These are phyloP conservation scores for Fusarium sulawesiense DNA, from an alignment of 2,329 filamentous ascomycete genomes.

Conservation along the genomic window DNA sequence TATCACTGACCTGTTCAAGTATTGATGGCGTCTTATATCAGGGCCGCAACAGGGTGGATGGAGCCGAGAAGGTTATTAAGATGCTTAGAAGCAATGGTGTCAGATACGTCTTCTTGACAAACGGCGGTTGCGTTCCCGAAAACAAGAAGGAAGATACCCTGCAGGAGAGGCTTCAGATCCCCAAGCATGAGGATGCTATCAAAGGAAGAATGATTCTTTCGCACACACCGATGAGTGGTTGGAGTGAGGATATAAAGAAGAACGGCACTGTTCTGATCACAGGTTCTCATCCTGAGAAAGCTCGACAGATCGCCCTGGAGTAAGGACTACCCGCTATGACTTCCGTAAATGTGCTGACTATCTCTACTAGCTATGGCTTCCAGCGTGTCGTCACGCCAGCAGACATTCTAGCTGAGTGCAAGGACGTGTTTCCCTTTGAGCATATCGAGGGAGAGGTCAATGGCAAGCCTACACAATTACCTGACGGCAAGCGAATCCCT, in stretches of 20 bases:
- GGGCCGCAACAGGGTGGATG: conserved; percentile 80
- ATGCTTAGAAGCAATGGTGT: conserved; percentile 80
- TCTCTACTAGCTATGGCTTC: conserved; percentile 72
- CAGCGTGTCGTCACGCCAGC: conserved; percentile 84
- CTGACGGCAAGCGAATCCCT: conserved; percentile 50
- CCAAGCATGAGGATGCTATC: conserved; percentile 50
- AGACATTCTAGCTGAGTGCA: conserved; percentile 81
- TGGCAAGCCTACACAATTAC: conserved; percentile 45
- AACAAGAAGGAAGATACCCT: conserved; percentile 51
- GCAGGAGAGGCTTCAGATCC: conserved; percentile 48
- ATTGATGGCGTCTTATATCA: conserved; percentile 97
- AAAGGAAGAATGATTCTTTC: conserved; percentile 72
- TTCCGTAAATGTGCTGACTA: not conserved
- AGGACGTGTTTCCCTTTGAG: conserved; percentile 86
- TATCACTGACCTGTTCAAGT: conserved; percentile 47
- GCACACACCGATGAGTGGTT: conserved; percentile 86
- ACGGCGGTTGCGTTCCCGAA: conserved; percentile 91
- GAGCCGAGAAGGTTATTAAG: conserved; percentile 77
- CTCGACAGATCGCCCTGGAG: conserved; percentile 77
- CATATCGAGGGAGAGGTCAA: conserved; percentile 49
- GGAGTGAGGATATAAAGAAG: conserved; percentile 52
- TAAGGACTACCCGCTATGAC: conserved; percentile 48
- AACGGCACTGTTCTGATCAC: conserved; percentile 75
- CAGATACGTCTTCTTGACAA: conserved; percentile 94
- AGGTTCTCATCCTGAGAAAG: conserved; percentile 74